Evolutionary conservation across 371 early-diverging fungal genomes (phyloP), one percentile per base, ranked within the genome.

Genomic region (Gilbertella persicaria): DNA sequence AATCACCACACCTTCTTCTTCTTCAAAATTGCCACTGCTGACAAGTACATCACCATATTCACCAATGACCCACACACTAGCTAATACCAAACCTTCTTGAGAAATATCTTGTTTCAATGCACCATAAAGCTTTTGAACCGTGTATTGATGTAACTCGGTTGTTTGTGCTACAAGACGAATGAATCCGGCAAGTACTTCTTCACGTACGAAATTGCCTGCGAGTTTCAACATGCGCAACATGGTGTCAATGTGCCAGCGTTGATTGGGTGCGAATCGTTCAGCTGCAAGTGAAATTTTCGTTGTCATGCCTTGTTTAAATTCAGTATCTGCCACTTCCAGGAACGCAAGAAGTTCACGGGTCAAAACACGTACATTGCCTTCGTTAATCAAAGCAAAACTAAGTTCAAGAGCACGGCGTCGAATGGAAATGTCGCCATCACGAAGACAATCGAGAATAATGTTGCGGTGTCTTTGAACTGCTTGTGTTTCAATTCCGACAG

Each of bases 391-490:
- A 5, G 93, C 95, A 82, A 98, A 98, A 30, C 93, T 86, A 41
- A 98, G 84, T 53, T 98, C 98, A 41, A 98, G 64, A 14, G 99
- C 99, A 29, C 98, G 93, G 13, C 97, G 89, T 33, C 97, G 89
- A 62, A 98, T 98, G 0, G 96, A 95, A 55, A 95, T 89, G 74
- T 98, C 99, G 4, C 87, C 83, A 80, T 98, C 99, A 17, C 89
- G 86, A 47, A 98, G 79, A 70, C 99, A 98, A 47, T 96, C 97
- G 40, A 98, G 69, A 50, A 98, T 92, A 19, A 95, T 98, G 47
- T 91, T 86, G 26, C 97, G 92, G 63, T 97, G 97, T 40, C 99
- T 90, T 71, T 97, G 98, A n/a, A 98, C 92, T 7, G 97, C 93
- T 36, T 92, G 86, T 9, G 89, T 83, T 62, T 97, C 97, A 54